Conservation (phyloP, 2,329 filamentous ascomycete genomes). For the Pseudomassariella vexata region DNA sequence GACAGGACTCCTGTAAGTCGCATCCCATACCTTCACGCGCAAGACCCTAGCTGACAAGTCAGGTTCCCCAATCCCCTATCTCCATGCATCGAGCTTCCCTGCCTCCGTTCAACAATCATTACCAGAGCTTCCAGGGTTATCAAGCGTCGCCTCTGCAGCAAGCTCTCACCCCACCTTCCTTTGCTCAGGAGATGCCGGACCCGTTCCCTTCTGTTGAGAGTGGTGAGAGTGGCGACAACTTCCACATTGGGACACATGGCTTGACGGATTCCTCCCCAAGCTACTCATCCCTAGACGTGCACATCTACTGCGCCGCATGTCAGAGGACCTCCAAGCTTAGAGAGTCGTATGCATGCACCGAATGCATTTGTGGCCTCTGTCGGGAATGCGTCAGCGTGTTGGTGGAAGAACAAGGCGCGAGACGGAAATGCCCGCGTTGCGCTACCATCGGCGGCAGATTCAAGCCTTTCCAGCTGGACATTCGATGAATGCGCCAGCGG, state of each 20-base stretch:
- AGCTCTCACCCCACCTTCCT: conserved; percentile 77
- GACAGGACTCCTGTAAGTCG: conserved; percentile 79
- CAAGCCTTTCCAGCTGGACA: conserved; percentile 80
- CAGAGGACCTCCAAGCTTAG: conserved; percentile 69
- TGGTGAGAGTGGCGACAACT: conserved; percentile 65
- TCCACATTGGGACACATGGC: conserved; percentile 62
- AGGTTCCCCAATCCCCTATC: conserved; percentile 61
- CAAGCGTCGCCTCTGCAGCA: conserved; percentile 88
- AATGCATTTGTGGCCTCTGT: conserved; percentile 93
- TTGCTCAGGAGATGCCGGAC: conserved; percentile 61
- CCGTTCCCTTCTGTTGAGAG: conserved; percentile 89
- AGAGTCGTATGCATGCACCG: conserved; percentile 88
- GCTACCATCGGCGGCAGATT: conserved; percentile 74
- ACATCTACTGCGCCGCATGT: conserved; percentile 91
- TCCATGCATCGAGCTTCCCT: conserved; percentile 58
- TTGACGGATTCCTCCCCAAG: conserved; percentile 66
- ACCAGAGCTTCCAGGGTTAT: conserved; percentile 65
- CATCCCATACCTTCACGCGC: conserved; percentile 21
- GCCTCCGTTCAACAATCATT: conserved; percentile 52
- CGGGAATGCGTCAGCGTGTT: conserved; percentile 79
- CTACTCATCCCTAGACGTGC: conserved; percentile 68
- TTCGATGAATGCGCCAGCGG: no score
- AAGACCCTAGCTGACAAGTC: conserved; percentile 40
- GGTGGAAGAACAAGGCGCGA: conserved; percentile 68
- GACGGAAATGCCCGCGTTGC: conserved; percentile 73